These are phyloP conservation scores for Aspergillus brunneoviolaceus DNA, from an alignment of 2,329 filamentous ascomycete genomes.

Conservation along the genomic window DNA sequence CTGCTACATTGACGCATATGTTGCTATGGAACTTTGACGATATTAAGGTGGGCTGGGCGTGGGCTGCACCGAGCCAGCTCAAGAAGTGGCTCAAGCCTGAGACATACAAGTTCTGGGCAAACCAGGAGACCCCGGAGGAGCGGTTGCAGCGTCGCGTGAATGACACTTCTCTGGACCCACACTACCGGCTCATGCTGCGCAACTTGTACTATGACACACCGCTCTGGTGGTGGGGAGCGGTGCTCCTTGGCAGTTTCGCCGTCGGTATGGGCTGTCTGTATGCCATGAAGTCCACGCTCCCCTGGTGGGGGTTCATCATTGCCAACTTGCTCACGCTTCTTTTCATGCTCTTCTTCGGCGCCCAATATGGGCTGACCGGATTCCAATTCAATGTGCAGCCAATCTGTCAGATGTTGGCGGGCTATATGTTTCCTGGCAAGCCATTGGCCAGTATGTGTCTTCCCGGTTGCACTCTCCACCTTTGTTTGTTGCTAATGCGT, in stretches of 20 bases:
- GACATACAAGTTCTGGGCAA: slow-evolving; percentile 5
- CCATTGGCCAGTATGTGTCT: slow-evolving; percentile 2
- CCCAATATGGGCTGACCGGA: slow-evolving; percentile 1
- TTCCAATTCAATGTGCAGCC: slow-evolving; percentile 8
- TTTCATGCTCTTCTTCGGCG: slow-evolving; percentile 7
- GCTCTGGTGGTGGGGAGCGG: slow-evolving; percentile 3
- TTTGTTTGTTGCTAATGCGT: background rate
- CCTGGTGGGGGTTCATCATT: slow-evolving; percentile 7
- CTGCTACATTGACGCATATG: slow-evolving; percentile 5
- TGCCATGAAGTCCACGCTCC: slow-evolving; percentile 6
- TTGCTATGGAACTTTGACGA: slow-evolving; percentile 2
- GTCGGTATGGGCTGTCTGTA: slow-evolving; percentile 4
- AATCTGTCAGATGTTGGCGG: slow-evolving; percentile 7
- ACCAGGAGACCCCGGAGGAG: slow-evolving; percentile 1
- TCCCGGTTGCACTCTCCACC: too few species aligned
- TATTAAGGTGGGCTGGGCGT: slow-evolving; percentile 3
- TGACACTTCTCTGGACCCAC: background rate
- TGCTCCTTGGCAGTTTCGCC: background rate
- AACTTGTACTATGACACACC: slow-evolving; percentile 1
- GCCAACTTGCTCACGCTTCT: slow-evolving; percentile 1
- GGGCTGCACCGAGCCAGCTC: slow-evolving; percentile 2
- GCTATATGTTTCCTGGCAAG: slow-evolving; percentile 5
- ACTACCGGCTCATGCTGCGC: slow-evolving; percentile 6
- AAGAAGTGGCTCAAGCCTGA: slow-evolving; percentile 6
- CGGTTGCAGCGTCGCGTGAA: slow-evolving; percentile 2